These are phyloP conservation scores for Pugionium cornutum DNA, from an alignment of 345 rosid species.

Conservation along the genomic window DNA sequence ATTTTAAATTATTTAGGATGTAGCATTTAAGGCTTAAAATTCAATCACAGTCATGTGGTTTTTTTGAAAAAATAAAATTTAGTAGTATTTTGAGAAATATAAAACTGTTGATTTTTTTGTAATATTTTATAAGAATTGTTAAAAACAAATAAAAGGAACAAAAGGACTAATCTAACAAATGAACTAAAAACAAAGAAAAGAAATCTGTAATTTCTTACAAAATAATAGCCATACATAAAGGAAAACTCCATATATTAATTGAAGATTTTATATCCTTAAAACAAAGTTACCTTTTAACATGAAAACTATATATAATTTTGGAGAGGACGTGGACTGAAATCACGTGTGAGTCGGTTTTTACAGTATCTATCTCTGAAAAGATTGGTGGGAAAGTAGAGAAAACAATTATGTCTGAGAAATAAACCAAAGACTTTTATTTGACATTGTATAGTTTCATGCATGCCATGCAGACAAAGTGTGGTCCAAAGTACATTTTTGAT, in stretches of 20 bases:
- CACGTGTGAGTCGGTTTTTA: conserved; percentile 37
- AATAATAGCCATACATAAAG: background rate
- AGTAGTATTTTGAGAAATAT: too few relatives aligned
- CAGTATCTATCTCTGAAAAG: conserved; percentile 35
- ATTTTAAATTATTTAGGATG: too few relatives aligned
- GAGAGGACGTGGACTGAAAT: conserved; percentile 34
- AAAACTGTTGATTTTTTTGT: too few relatives aligned
- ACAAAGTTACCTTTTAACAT: background rate
- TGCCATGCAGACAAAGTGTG: conserved; percentile 38
- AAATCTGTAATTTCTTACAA: background rate
- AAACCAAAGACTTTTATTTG: conserved; percentile 19
- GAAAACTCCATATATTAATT: background rate
- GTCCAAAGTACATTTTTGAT: conserved; percentile 41
- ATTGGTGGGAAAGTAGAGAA: conserved; percentile 33
- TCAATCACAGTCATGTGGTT: too few relatives aligned
- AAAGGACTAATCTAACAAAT: background rate
- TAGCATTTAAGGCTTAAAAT: too few relatives aligned
- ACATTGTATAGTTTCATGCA: conserved; percentile 33
- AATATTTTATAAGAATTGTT: too few relatives aligned
- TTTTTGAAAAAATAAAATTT: too few relatives aligned
- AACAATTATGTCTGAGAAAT: conserved; percentile 22
- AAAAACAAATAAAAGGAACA: background rate
- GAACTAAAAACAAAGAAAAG: background rate
- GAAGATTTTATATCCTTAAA: background rate
- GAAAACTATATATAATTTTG: conserved; percentile 16